These are phyloP conservation scores for Scleromitrula shiraiana DNA, from an alignment of 2,329 filamentous ascomycete species.

Conservation along the genomic window DNA sequence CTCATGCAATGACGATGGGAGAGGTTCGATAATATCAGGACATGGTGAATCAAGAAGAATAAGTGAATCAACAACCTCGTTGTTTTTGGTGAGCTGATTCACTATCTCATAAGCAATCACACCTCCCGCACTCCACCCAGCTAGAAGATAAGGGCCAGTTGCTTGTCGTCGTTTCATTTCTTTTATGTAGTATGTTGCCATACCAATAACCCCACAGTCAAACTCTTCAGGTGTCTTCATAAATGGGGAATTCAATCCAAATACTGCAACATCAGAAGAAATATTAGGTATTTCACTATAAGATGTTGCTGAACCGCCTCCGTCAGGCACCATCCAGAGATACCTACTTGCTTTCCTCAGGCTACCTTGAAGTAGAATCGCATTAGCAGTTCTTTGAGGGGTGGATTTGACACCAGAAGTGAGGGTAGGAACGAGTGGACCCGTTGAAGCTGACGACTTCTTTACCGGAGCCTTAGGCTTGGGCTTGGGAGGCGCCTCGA, in stretches of 20 bases:
- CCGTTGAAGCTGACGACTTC: neutral
- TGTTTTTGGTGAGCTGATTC: slow-evolving; percentile 48
- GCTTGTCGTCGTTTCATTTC: slow-evolving; percentile 68
- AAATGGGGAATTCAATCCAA: slow-evolving; percentile 61
- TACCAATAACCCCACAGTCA: slow-evolving; percentile 56
- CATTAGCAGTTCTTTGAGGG: slow-evolving; percentile 16
- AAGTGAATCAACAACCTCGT: slow-evolving; percentile 50
- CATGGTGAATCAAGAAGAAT: slow-evolving; percentile 60
- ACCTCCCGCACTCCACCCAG: slow-evolving; percentile 72
- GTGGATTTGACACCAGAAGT: slow-evolving; percentile 29
- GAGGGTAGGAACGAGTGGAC: slow-evolving; percentile 34
- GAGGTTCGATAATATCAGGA: slow-evolving; percentile 59
- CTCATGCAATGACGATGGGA: slow-evolving; percentile 41
- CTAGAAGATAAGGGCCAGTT: slow-evolving; percentile 56
- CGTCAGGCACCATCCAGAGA: slow-evolving; percentile 41
- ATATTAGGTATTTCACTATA: slow-evolving; percentile 31
- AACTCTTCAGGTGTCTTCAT: slow-evolving; percentile 62
- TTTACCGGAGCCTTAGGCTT: slow-evolving; percentile 16
- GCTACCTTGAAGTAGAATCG: slow-evolving; percentile 39
- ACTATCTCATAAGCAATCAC: slow-evolving; percentile 63
- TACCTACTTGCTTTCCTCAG: slow-evolving; percentile 38
- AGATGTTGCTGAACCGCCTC: slow-evolving; percentile 35
- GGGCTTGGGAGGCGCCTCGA: slow-evolving; percentile 24
- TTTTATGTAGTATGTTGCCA: slow-evolving; percentile 55
- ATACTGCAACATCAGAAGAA: slow-evolving; percentile 40